phyloP scores from a whole-genome alignment of 2,329 filamentous ascomycete genomes.

The Diaporthe citrichinensis region DNA sequence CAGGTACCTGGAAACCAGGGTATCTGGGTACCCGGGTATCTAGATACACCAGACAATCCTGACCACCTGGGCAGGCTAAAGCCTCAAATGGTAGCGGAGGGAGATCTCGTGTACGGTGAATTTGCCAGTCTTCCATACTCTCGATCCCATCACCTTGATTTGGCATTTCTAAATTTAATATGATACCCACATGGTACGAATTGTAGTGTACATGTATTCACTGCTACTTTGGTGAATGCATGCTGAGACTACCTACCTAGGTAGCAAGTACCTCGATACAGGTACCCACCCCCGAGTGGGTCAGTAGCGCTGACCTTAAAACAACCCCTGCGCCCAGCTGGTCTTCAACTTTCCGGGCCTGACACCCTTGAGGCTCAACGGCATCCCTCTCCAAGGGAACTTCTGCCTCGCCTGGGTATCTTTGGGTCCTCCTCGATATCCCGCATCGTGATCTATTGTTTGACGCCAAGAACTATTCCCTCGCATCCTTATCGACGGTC shows the following conservation, averaged over 20 bases:
- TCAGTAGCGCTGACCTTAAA: slow-evolving; percentile 32
- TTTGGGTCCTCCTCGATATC: slow-evolving; percentile 11
- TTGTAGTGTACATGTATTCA: neutral
- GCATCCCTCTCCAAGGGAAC: slow-evolving; percentile 17
- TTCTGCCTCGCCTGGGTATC: neutral
- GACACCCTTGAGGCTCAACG: slow-evolving; percentile 22
- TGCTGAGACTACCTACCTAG: neutral
- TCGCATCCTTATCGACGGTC: neutral
- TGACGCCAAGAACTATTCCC: neutral
- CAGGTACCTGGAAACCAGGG: neutral
- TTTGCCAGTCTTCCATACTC: neutral
- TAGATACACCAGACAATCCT: neutral
- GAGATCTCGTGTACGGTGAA: too few relatives aligned
- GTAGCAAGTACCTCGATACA: neutral
- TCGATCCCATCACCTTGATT: too few relatives aligned
- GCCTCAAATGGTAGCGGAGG: neutral
- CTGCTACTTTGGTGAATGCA: neutral
- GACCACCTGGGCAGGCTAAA: neutral
- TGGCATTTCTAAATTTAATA: neutral
- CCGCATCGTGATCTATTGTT: neutral
- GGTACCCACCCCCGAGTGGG: neutral
- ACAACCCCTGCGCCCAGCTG: slow-evolving; percentile 28
- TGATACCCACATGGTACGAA: neutral
- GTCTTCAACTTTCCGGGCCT: slow-evolving; percentile 1
- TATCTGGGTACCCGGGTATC: neutral